Base-by-base conservation (phyloP, 2,329 filamentous ascomycete genomes). In the Cladophialophora psammophila region DNA sequence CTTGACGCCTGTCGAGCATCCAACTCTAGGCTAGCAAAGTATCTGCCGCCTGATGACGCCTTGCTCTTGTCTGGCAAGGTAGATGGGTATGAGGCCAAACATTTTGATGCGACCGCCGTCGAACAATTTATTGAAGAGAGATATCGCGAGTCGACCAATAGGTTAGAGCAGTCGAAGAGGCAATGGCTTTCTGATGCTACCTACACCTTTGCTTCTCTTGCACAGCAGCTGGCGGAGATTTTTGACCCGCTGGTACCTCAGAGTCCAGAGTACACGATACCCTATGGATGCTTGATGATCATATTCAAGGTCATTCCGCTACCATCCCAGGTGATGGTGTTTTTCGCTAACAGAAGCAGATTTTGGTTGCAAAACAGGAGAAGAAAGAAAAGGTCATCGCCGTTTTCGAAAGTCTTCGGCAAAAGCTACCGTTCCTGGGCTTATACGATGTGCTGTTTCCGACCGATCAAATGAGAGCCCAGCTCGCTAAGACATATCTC, bases 1-100 rank as follows among this genome's bases (percentile, higher is more conserved):
- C 34, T 61, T 34, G n/a, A 34, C 5, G n/a, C n/a, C n/a, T 53
- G 59, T 61, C 59, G 59, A 61, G n/a, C 7, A 15, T 61, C 59
- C 7, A 61, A 35, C 18, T 8, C 31, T 8, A 61, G 36, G 13
- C 59, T 61, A 15, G 59, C 59, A 10, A 61, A 61, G 3, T 26
- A 26, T n/a, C 50, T 53, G 12, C 50, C 50, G 13, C 50, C 50
- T 15, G 20, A 53, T 53, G 50, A 53, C 5, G 50, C 26, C 20
- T 15, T 53, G 26, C 20, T 53, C 12, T 53, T 53, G 50, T 53
- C 50, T 53, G 20, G 50, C 2, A 53, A n/a, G 12, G 13, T 18
- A n/a, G 50, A 26, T 26, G 20, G 20, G 5, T 12, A 15, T 26
- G 50, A 31, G 20, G 2, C 5, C 50, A 53, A n/a, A 53, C 10